These are phyloP conservation scores for Ascoidea tarda DNA, from an alignment of 805 yeast species.

Conservation along the genomic window DNA sequence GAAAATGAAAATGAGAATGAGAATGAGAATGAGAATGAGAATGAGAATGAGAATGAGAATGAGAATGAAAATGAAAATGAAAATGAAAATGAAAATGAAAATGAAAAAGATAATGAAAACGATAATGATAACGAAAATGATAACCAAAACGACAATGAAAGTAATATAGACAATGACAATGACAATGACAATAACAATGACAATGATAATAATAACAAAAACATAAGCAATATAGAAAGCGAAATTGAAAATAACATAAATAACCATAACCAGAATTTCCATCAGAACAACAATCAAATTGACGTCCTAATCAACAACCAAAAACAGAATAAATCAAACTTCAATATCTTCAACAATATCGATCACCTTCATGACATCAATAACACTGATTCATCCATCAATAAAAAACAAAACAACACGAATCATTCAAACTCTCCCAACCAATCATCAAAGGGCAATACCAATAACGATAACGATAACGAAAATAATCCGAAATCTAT, in stretches of 20 bases:
- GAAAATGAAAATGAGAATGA: not conserved
- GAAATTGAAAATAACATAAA: too few species aligned
- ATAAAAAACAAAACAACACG: too few species aligned
- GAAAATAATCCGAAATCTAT: too few species aligned
- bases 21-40: not conserved
- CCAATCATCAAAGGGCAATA: too few species aligned
- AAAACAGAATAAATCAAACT: too few species aligned
- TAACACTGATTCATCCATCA: too few species aligned
- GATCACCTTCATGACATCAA: too few species aligned
- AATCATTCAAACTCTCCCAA: too few species aligned
- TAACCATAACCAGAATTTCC: not conserved
- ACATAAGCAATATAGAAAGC: not conserved
- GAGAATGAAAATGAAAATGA: not conserved
- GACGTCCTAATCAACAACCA: not conserved
- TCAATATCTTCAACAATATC: too few species aligned
- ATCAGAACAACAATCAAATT: not conserved
- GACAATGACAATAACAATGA: not conserved
- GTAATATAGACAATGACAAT: not conserved
- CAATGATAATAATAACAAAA: not conserved
- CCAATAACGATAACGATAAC: too few species aligned
- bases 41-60: not conserved
- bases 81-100: not conserved
- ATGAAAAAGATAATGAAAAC: not conserved
- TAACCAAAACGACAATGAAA: not conserved
- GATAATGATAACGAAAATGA: not conserved